Evolutionary conservation across 2,329 filamentous ascomycete genomes (phyloP), one percentile per base, ranked within the genome.

Genomic region (Pseudopyrenochaeta lycopersici): DNA sequence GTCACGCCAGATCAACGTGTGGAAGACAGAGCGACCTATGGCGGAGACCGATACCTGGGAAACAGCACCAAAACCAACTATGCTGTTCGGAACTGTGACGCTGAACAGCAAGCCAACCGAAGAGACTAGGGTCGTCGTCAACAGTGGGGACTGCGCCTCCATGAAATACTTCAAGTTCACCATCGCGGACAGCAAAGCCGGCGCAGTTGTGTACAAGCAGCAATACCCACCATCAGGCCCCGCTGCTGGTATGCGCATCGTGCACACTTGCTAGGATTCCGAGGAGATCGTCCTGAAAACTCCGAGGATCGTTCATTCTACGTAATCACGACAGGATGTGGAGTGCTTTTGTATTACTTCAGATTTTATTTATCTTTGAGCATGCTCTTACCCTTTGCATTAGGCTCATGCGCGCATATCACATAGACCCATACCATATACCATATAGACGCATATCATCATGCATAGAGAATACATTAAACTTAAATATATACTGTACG

Each of bases 81-180:
- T n/a, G 33, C 29, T 21, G 33, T 45, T 44, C 36, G 31, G 27
- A 17, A 21, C 38, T 38, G 33, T 40, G 3, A 52, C 41, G 18
- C 44, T 38, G 9, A 36, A 43, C 4, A 43, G 32, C 18, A 27
- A 42, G 44, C 45, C 44, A n/a, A 38, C 39, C 38, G 38, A 46
- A 17, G n/a, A 35, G 7, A 15, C 7, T 36, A 47, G 35, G 11
- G 33, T 36, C 17, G 29, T 30, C 29, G 29, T 40, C 35, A 38
- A 38, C 29, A 41, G 30, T n/a, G 36, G 33, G 10, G 23, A 33
- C 6, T 42, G 36, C 9, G 15, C 18, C 30, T 21, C 17, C 6
- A 45, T 51, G 40, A 49, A 21, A 18, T 29, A 48, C 12, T 56
- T 50, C 46, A 52, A 49, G 10, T 46, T 56, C 46, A 18, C 31